Evolutionary conservation across 139 green algal species (phyloP).

Genomic region (Chlamydomonas sphaeroides): DNA sequence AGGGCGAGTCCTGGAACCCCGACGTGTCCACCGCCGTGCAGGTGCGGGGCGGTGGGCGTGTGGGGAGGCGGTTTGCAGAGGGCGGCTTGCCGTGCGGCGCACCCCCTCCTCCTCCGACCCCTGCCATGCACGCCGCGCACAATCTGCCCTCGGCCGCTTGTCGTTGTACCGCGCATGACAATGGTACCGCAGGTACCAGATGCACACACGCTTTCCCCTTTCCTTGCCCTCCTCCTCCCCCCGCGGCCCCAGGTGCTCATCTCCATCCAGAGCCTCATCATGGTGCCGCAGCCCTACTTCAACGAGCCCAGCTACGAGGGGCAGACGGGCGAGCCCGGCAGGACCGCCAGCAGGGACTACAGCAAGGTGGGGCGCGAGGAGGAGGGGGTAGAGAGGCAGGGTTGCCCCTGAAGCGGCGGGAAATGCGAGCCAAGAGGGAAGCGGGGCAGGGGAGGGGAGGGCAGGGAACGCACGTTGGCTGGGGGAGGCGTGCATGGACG

Average conservation of each 20-base stretch:
- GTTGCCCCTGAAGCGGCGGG: no score
- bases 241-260: conserved; percentile 80
- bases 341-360: conserved; percentile 3
- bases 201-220: no score
- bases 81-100: background rate
- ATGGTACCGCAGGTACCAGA: no score
- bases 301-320: conserved; percentile 76
- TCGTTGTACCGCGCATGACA: no score
- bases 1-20: conserved; percentile 81
- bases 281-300: conserved; percentile 90
- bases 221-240: background rate
- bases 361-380: conserved; percentile 2
- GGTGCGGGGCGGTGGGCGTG: conserved; percentile 47
- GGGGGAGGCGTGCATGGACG: no score
- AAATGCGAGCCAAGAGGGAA: background rate
- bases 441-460: background rate
- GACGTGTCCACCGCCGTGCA: conserved; percentile 74
- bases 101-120: no score
- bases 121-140: no score
- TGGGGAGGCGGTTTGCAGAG: background rate
- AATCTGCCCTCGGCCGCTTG: no score
- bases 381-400: background rate
- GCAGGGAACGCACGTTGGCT: background rate
- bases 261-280: conserved; percentile 90
- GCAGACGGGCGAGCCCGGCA: conserved; percentile 38